Evolutionary conservation across 441 rosid species (phyloP).

Genomic region (Populus hybrid): DNA sequence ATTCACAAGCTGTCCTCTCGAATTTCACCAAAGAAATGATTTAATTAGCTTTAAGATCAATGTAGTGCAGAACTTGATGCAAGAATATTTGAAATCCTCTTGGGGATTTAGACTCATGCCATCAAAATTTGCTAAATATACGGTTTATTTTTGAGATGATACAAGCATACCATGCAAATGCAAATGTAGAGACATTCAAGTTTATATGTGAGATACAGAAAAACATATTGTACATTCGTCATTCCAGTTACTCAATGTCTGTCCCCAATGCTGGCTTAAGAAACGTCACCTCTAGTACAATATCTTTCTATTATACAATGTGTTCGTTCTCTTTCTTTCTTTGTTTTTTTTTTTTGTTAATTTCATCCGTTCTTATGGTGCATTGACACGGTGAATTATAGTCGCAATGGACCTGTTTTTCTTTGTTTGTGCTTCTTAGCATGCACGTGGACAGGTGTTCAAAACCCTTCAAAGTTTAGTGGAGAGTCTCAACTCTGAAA

Average conservation of each 20-base stretch:
- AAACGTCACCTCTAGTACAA: not conserved
- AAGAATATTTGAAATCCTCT: not conserved
- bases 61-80: not conserved
- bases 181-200: constrained; percentile 1
- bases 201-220: not conserved
- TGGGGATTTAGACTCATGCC: not conserved
- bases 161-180: not conserved
- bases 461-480: constrained; percentile 46
- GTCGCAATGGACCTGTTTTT: constrained; percentile 6
- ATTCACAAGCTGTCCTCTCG: not conserved
- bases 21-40: not conserved
- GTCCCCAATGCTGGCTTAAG: not conserved
- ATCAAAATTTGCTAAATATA: not conserved
- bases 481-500: constrained; percentile 40
- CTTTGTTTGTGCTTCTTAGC: constrained; percentile 31
- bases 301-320: not conserved
- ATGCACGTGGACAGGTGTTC: constrained; percentile 63
- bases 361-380: not conserved
- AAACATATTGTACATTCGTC: no score
- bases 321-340: not conserved
- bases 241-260: not conserved
- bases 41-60: not conserved
- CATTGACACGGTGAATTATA: not conserved
- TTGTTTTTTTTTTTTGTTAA: not conserved
- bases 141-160: not conserved